Evolutionary conservation across 208 protist genomes (phyloP).

Genomic region (Leishmania aethiopica): DNA sequence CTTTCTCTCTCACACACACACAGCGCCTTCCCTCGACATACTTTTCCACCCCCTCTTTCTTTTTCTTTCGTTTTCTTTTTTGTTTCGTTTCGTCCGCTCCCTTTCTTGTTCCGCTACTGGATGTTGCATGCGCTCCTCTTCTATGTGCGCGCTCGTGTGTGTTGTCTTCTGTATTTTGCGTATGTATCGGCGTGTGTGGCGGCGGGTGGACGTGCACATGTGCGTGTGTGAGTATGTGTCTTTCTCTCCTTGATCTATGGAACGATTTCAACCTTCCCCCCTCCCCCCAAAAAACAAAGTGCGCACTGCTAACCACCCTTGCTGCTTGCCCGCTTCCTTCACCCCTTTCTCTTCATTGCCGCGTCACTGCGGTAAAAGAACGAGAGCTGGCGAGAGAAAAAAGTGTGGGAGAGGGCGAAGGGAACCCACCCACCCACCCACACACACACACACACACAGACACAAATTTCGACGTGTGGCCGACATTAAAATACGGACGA

Average conservation of each 20-base stretch:
- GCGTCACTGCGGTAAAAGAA: not conserved
- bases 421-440: too few relatives aligned
- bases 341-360: not conserved
- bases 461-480: too few relatives aligned
- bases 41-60: too few relatives aligned
- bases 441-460: too few relatives aligned
- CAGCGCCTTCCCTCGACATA: not conserved
- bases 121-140: not conserved
- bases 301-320: not conserved
- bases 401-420: not conserved
- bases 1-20: not conserved
- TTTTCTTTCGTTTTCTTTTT: not conserved
- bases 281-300: not conserved
- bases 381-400: too few relatives aligned
- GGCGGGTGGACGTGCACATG: not conserved
- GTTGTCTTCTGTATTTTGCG: not conserved
- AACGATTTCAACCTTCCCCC: not conserved
- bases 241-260: slow-evolving; percentile 5
- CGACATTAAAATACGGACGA: too few relatives aligned
- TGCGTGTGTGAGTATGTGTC: not conserved
- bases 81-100: too few relatives aligned
- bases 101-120: not conserved
- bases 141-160: not conserved
- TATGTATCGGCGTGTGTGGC: not conserved
- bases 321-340: not conserved